Conservation (phyloP, 2,329 filamentous ascomycete species). For the Paecilomyces variotii region DNA sequence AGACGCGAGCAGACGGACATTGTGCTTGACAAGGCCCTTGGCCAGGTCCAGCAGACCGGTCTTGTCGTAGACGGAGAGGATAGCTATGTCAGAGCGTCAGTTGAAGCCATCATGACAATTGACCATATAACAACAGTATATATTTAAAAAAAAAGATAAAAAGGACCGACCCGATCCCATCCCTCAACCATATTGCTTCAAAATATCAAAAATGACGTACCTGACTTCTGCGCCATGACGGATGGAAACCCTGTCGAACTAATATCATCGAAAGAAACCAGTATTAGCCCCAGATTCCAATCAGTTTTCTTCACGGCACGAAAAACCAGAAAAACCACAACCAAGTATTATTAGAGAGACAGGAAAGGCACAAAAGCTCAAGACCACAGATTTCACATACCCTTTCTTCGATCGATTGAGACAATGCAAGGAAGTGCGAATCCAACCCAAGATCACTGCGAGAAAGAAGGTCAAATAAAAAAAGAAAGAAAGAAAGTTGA, state of each 20-base stretch:
- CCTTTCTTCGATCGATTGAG: background rate
- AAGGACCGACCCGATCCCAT: background rate
- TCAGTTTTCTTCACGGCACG: background rate
- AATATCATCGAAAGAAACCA: background rate
- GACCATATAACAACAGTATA: background rate
- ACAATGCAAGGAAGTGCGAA: background rate
- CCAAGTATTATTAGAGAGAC: too few relatives aligned
- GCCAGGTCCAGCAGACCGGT: constrained; percentile 87
- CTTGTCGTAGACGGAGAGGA: constrained; percentile 98
- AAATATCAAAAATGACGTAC: constrained; percentile 19
- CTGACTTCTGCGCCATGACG: constrained; percentile 35
- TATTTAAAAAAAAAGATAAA: background rate
- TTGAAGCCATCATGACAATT: background rate
- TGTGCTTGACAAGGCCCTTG: constrained; percentile 79
- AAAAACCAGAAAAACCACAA: background rate
- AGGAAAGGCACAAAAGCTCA: background rate
- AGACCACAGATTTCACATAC: background rate
- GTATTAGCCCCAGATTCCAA: background rate
- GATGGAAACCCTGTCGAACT: constrained; percentile 11
- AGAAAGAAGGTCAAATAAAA: background rate
- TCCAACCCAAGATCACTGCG: too few relatives aligned
- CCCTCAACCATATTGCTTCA: background rate
- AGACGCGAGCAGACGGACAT: constrained; percentile 88
- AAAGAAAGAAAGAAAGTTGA: background rate
- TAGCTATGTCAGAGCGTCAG: constrained; percentile 46